Base-by-base conservation (phyloP, 2,329 filamentous ascomycete species). In the Thelonectria blattea region DNA sequence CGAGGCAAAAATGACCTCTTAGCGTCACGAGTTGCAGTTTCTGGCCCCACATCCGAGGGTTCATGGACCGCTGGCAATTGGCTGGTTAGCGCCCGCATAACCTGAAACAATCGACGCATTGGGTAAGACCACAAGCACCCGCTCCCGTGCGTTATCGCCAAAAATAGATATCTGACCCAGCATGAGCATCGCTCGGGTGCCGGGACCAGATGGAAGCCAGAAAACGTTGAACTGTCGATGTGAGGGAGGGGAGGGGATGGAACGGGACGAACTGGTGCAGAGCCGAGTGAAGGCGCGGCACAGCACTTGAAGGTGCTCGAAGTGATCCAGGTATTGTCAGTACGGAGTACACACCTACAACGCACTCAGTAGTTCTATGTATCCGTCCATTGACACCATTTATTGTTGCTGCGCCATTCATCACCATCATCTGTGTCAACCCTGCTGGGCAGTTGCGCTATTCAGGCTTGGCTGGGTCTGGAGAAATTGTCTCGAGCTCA, bases 51-150 rank as follows among this genome's bases (percentile, higher is more conserved):
- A 43, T 14, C 43, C 50, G 51, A 52, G 56, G 30, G 50, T 52
- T 47, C 43, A 22, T 42, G 32, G 34, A 42, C 41, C 41, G 52
- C 54, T 46, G 14, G 39, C 58, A 47, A 75, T 74, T 74, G 73
- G 72, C 57, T 65, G 51, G 22, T 68, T 72, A 64, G 59, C 68
- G 70, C 68, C 67, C 63, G 69, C 73, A 74, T 69, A 71, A 73
- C 68, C 73, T 75, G 73, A 75, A 75, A 75, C 73, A 72, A 65
- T 74, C 71, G 71, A 75, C 60, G 68, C 59, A 60, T 61, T 62
- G 55, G 57, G 51, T 46, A 61, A 60, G 46, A 42, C 71, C 68
- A 45, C 39, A 58, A 46, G 57, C 57, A 56, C 39, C 34, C 46
- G 43, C 48, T 50, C 48, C 61, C 58, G 58, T 56, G 51, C 52